Evolutionary conservation across 2,329 filamentous ascomycete genomes (phyloP), one percentile per base, ranked within the genome.

Genomic region (Gnomoniopsis smithogilvyi): DNA sequence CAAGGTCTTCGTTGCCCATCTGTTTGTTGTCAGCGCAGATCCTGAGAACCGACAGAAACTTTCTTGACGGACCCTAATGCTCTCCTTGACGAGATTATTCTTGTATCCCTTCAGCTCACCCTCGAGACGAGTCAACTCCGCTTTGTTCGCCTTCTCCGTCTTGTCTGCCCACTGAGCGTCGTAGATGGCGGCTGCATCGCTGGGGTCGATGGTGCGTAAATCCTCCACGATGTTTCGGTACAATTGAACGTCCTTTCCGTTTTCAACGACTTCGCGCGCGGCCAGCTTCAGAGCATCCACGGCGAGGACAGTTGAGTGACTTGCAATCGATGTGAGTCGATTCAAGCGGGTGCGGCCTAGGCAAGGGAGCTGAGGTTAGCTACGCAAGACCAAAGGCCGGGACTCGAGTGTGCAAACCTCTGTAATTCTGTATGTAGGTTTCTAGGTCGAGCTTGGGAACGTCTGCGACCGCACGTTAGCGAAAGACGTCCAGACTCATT

Each of bases 71-170:
- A 96, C 92, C 66, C 93, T 78, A 68, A 98, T 96, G 76, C 92
- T 97, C 76, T 99, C 95, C 72, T 97, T 96, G 67, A 99, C 92
- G 47, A 98, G 77, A 68, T 98, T 99, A 70, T 97, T 96, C 75
- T 95, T 96, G 74, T 98, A 98, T 1, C 88, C 89, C 72, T 92
- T 93, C 21, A 99, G 79, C 73, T 98, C 92, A 17, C 83, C 78
- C 70, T 97, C 92, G 57, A 98, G 79, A n/a, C 89, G 84, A 57
- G 85, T 80, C 1, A 88, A 88, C 72, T 96, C 89, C 1, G 78
- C 75, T 65, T 84, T 84, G 67, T 93, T 91, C 54, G 82, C 77
- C 63, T 84, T 84, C 22, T 87, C 84, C 41, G 83, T 88, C 59
- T 76, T 79, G 8, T 88, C 82, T n/a, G 89, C 81, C 94, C 94